phyloP scores from a whole-genome alignment of 306 rosid species.

The Trifolium dubium region DNA sequence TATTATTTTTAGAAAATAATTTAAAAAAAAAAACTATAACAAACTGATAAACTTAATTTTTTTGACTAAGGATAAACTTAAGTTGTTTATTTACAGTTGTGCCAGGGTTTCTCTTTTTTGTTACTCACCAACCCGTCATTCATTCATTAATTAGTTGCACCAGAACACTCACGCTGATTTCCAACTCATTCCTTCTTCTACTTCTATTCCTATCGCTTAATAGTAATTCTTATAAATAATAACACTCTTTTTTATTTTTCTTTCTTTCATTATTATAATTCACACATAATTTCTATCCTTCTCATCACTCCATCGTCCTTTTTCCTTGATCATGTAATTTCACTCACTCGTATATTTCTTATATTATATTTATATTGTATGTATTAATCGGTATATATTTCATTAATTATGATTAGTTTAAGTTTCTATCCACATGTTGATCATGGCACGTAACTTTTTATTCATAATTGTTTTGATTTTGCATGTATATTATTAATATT shows the following conservation, averaged over 20 bases:
- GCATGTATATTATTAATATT: background rate
- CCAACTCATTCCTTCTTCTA: background rate
- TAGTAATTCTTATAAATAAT: background rate
- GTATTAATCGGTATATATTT: background rate
- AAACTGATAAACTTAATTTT: no score
- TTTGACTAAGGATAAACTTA: no score
- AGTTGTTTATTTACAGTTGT: no score
- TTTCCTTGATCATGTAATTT: background rate
- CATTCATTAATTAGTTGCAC: background rate
- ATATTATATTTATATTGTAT: background rate
- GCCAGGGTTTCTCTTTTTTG: no score
- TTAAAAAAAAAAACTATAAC: no score
- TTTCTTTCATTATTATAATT: background rate
- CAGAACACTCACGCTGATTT: conserved; percentile 11
- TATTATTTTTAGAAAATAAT: no score
- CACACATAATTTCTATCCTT: background rate
- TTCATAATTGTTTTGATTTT: no score
- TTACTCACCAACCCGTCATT: background rate
- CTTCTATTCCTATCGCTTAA: background rate
- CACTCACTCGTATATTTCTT: background rate
- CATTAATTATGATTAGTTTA: background rate
- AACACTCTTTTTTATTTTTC: background rate
- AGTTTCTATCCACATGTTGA: background rate
- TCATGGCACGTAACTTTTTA: background rate
- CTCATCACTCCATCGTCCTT: background rate